Percentiles rank a stretch among this genome's conserved stretches.
Conservation (phyloP, 2,329 filamentous ascomycete genomes). For the Aotearoamyces nothofagi region DNA sequence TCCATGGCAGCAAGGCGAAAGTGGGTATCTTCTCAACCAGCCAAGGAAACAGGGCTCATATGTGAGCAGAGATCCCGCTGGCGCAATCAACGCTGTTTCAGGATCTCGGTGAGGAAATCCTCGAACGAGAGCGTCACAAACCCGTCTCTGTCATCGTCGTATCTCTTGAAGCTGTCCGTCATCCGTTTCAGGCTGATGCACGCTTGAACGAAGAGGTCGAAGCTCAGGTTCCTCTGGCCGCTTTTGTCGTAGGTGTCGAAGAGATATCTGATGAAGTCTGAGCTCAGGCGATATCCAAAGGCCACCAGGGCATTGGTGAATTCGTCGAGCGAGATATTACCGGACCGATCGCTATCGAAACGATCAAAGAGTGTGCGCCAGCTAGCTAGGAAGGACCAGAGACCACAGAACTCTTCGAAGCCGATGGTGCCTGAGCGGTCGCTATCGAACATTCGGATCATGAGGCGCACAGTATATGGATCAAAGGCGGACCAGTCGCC, state of each 20-base stretch:
- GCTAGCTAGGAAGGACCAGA: constrained; percentile 90
- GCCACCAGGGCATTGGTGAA: constrained; percentile 82
- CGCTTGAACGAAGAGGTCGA: constrained; percentile 94
- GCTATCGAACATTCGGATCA: constrained; percentile 99
- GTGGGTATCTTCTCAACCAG: too few species aligned
- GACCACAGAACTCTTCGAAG: constrained; percentile 88
- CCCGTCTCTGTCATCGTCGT: constrained; percentile 91
- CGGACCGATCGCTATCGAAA: constrained; percentile 77
- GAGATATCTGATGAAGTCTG: constrained; percentile 67
- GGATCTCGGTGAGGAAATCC: constrained; percentile 59
- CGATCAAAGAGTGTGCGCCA: constrained; percentile 93
- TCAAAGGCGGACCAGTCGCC: constrained; percentile 94
- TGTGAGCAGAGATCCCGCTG: too few species aligned
- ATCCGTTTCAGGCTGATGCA: constrained; percentile 95
- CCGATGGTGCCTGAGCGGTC: constrained; percentile 80
- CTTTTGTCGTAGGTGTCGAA: constrained; percentile 83
- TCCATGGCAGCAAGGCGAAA: too few species aligned
- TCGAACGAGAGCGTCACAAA: constrained; percentile 80
- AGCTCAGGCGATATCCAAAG: constrained; percentile 84
- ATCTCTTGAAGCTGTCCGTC: constrained; percentile 99
- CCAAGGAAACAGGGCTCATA: too few species aligned
- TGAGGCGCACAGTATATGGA: constrained; percentile 87
- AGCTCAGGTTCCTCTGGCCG: constrained; percentile 59
- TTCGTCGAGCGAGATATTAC: constrained; percentile 73
- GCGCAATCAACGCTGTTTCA: too few species aligned